phyloP scores from a whole-genome alignment of 1,284 basidiomycete genomes.

The Trichosporon ovoides region DNA sequence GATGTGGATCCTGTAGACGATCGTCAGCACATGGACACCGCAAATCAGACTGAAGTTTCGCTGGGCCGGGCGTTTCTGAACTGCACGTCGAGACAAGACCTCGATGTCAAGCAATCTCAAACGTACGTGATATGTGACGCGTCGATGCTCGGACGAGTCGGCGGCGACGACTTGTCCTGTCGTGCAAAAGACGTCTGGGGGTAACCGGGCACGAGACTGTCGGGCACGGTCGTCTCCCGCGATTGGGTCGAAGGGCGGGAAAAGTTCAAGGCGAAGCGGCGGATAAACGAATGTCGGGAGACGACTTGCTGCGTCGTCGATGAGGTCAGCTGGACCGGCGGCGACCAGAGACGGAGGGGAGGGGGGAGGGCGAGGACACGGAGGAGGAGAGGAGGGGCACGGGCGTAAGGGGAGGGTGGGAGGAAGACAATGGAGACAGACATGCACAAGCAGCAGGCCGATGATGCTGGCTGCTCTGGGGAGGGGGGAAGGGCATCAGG shows the following conservation, averaged over 20 bases:
- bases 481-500: background rate
- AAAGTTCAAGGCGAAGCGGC: background rate
- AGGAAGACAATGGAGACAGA: slow-evolving; percentile 7
- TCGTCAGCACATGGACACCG: too few species aligned
- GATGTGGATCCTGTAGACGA: background rate
- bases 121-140: too few species aligned
- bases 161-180: background rate
- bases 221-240: background rate
- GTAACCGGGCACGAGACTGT: slow-evolving; percentile 3
- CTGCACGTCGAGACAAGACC: too few species aligned
- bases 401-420: slow-evolving; percentile 10
- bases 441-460: background rate
- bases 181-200: background rate
- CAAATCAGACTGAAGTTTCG: too few species aligned
- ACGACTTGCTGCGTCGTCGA: background rate
- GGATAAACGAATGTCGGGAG: background rate
- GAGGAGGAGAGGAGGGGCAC: slow-evolving; percentile 3
- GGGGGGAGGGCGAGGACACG: too few species aligned
- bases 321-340: slow-evolving; percentile 1
- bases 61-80: too few species aligned
- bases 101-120: too few species aligned
- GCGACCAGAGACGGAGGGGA: slow-evolving; percentile 1
- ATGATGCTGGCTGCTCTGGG: background rate
- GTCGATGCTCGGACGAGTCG: background rate
- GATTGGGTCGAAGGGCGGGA: slow-evolving; percentile 1